A percentile compares a stretch with the other conserved stretches of the same genome.
These are phyloP conservation scores for Sabuloglossum arenarium DNA, from an alignment of 495 filamentous ascomycete species.

Conservation along the genomic window DNA sequence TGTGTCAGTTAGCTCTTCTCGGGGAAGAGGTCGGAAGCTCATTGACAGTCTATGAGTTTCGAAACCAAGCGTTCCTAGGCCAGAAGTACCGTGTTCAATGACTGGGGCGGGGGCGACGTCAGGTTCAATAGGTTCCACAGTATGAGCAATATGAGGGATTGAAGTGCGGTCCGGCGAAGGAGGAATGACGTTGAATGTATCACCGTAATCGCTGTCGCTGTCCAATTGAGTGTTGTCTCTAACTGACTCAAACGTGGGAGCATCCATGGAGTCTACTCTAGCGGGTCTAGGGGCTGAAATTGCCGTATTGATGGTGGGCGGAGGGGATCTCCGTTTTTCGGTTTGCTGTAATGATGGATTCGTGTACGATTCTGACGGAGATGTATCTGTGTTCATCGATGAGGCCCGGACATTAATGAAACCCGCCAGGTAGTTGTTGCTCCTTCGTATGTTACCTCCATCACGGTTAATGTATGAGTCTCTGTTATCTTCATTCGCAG, in stretches of 20 bases:
- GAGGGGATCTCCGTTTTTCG: constrained; percentile 8
- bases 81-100: neutral
- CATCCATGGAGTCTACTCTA: constrained; percentile 16
- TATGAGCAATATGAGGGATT: neutral
- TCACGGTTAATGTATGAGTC: constrained; percentile 18
- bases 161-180: constrained; percentile 12
- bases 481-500: constrained; percentile 3
- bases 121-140: neutral
- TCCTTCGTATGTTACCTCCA: constrained; percentile 17
- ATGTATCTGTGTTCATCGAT: constrained; percentile 15
- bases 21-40: constrained; percentile 80
- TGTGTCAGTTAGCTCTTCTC: constrained; percentile 66
- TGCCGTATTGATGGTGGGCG: constrained; percentile 1
- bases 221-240: constrained; percentile 16
- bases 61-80: constrained; percentile 22
- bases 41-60: constrained; percentile 64
- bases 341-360: neutral
- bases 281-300: neutral
- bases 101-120: constrained; percentile 4
- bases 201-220: constrained; percentile 40
- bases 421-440: constrained; percentile 25
- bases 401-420: constrained; percentile 17
- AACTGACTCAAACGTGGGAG: constrained; percentile 9
- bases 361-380: constrained; percentile 6
- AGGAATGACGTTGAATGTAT: constrained; percentile 31